Evolutionary conservation across 2,329 filamentous ascomycete genomes (phyloP), one percentile per base, ranked within the genome.

Genomic region (Lachnellula suecica): DNA sequence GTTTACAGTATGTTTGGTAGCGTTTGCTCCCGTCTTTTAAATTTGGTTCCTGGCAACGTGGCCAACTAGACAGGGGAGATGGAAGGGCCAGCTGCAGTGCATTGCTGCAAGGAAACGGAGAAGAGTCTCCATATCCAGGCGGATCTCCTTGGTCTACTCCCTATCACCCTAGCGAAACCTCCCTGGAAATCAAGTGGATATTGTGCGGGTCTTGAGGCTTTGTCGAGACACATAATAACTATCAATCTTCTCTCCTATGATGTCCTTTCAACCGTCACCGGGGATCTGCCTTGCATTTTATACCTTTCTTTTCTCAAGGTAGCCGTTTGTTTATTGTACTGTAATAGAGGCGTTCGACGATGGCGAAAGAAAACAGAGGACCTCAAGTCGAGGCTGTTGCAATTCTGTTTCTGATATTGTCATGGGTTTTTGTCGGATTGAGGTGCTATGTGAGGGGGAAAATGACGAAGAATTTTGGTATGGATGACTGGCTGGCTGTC

Each of bases 401-500:
- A 4, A 52, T 58, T 41, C 38, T 67, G 1, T 71, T 73, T 49
- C 61, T 74, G 10, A 48, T 62, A 7, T 27, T 71, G 2, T 62
- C 70, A n/a, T 73, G 69, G 59, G 19, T 74, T 3, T 63, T 71
- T 11, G 66, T 75, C 49, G 47, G 70, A 29, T 58, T 78, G 34
- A 72, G 77, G 15, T 70, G 70, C 8, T 77, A 75, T 59, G 75
- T 77, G 42, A 74, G 76, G 51, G 45, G 69, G 1, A 64, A 70
- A 24, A 61, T 79, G 20, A 66, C 76, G 35, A 74, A 72, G 46
- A 72, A 69, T 25, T 63, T 76, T 29, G 68, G 71, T 0, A 31
- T 70, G 3, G 78, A 81, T 44, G 78, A 81, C 67, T 74, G 70
- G 56, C 62, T 79, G 48, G 77, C 78, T 60, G 65, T 78, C 20